These are phyloP conservation scores for Helianthus annuus DNA, from an alignment of 129 eudicot genomes.

Conservation along the genomic window HanXRQr2.0-SUNRISE NC_035448.2:114286525-114287024, in stretches of 20 bases:
- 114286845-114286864: neutral
- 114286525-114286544: slow-evolving; percentile 33
- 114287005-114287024: neutral
- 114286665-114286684: slow-evolving; percentile 25
- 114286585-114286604: slow-evolving; percentile 23
- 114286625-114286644: slow-evolving; percentile 9
- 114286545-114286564: slow-evolving; percentile 22
- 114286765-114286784: slow-evolving; percentile 5
- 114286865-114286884: neutral
- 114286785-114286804: neutral
- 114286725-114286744: neutral
- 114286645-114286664: slow-evolving; percentile 16
- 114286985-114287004: neutral
- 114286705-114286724: neutral
- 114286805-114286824: slow-evolving; percentile 1
- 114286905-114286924: too few species aligned
- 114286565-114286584: slow-evolving; percentile 23
- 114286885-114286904: slow-evolving; percentile 17
- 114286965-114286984: slow-evolving; percentile 15
- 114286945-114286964: neutral
- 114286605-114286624: slow-evolving; percentile 28
- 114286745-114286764: slow-evolving; percentile 22
- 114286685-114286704: slow-evolving; percentile 19
- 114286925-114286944: neutral
- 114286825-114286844: slow-evolving; percentile 21